Evolutionary conservation across 225 moss, liverwort and hornwort species (phyloP), one percentile per base, ranked within the genome.

Genomic region (Ulota crispa): DNA sequence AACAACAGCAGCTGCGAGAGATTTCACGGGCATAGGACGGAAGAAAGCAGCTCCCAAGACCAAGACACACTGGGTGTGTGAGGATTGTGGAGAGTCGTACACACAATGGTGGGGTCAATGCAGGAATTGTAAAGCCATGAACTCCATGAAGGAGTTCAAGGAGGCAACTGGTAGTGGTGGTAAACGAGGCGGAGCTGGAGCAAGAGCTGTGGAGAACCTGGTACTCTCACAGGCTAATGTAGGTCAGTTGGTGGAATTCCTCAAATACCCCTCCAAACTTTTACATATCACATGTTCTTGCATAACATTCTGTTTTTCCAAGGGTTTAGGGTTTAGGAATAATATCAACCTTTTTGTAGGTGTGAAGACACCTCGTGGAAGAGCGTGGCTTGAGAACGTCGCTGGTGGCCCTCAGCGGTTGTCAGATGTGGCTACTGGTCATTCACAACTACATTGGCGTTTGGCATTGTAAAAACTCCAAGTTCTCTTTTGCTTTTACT

Each of bases 101-200:
- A 81, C 94, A 3, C 98, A 99, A 70, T 99, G 98, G 98, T 99
- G 98, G 98, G 98, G 98, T 10, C 83, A 81, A 77, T 99, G 98
- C 63, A 83, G 90, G 73, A 93, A 88, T 47, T 99, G 98, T 59
- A 95, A 92, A 71, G 86, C 89, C 50, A 94, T 94, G 94, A 99
- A 99, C 76, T 91, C 95, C 19, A 26, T 96, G 89, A 99, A 92
- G 79, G 93, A 95, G 85, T 96, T 94, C 83, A 86, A 88, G 73
- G 98, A 99, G 77, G 86, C 89, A 42, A 77, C 85, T 1, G 86
- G 85, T 3, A 81, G 85, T 45, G 84, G 70, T 3, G 98, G 93
- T 39, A 93, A 93, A 74, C 69, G 97, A 53, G 98, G 98, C 21
- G 98, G 98, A 34, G 98, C 98, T n/a, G 98, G 96, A 81, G 94